Percentiles rank a stretch among this genome's conserved stretches.
Evolutionary conservation across 2,329 filamentous ascomycete genomes (phyloP).

Genomic region (Hymenoscyphus salicellus): DNA sequence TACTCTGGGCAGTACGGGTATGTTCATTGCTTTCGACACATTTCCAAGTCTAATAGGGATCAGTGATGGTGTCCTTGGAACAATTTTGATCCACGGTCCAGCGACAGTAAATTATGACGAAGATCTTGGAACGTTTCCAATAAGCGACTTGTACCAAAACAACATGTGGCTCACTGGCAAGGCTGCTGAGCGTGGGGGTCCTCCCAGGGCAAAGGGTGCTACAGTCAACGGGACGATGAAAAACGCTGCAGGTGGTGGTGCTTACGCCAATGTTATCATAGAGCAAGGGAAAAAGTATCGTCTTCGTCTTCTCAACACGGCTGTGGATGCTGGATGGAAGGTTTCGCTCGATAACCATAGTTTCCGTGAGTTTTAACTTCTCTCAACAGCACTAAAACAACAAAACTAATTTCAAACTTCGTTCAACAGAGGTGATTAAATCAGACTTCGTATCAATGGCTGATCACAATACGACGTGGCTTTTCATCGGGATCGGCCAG

Average conservation of each 20-base stretch:
- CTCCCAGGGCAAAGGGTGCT: slow-evolving; percentile 8
- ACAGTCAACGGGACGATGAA: slow-evolving; percentile 23
- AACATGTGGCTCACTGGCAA: slow-evolving; percentile 27
- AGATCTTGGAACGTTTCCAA: slow-evolving; percentile 51
- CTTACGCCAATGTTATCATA: slow-evolving; percentile 24
- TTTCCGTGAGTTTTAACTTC: slow-evolving; percentile 1
- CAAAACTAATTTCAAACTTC: not conserved
- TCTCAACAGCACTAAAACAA: not conserved
- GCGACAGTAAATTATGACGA: slow-evolving; percentile 56
- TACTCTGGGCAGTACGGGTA: slow-evolving; percentile 40
- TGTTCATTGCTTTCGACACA: not conserved
- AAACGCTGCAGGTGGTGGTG: slow-evolving; percentile 13
- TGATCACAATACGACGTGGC: slow-evolving; percentile 57
- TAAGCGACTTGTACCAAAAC: slow-evolving; percentile 17
- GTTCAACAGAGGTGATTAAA: slow-evolving; percentile 54
- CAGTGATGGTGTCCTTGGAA: slow-evolving; percentile 24
- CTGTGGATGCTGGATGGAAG: slow-evolving; percentile 40
- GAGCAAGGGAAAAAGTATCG: slow-evolving; percentile 42
- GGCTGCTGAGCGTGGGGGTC: slow-evolving; percentile 24
- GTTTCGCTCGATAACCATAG: slow-evolving; percentile 51
- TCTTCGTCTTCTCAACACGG: slow-evolving; percentile 46
- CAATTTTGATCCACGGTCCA: slow-evolving; percentile 60
- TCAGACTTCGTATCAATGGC: slow-evolving; percentile 58
- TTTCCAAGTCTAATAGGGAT: not conserved
- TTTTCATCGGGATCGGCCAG: slow-evolving; percentile 58